Evolutionary conservation across 2,329 filamentous ascomycete species (phyloP).

Genomic region (Colletotrichum limetticola): DNA sequence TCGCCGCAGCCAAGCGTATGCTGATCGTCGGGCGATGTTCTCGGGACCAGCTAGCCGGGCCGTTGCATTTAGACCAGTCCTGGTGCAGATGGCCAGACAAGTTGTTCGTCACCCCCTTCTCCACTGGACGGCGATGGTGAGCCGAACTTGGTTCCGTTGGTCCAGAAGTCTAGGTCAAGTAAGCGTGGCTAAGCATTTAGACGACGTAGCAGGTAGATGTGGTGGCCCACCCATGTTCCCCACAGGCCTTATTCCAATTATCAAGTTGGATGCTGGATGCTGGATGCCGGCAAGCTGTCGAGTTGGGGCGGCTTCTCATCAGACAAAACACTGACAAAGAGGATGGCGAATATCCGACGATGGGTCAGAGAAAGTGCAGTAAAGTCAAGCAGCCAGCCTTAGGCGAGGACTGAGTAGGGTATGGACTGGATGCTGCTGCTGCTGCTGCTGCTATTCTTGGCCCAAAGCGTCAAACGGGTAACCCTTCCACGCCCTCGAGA

Average conservation of each 20-base stretch:
- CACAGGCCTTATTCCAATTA: slow-evolving; percentile 9
- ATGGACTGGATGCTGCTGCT: neutral
- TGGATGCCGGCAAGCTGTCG: slow-evolving; percentile 9
- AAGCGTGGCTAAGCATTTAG: slow-evolving; percentile 32
- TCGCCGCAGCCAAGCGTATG: slow-evolving; percentile 11
- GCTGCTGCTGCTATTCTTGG: slow-evolving; percentile 24
- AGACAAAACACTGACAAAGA: slow-evolving; percentile 27
- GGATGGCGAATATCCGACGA: slow-evolving; percentile 27
- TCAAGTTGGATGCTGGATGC: neutral
- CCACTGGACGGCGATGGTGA: slow-evolving; percentile 17
- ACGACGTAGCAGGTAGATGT: slow-evolving; percentile 23
- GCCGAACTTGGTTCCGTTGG: slow-evolving; percentile 10
- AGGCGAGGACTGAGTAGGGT: too few relatives aligned
- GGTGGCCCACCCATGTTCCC: slow-evolving; percentile 2
- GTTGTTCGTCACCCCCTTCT: slow-evolving; percentile 8
- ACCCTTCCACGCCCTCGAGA: slow-evolving; percentile 1
- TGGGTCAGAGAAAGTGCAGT: neutral
- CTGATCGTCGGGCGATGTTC: neutral
- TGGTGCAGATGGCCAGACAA: slow-evolving; percentile 22
- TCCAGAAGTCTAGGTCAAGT: slow-evolving; percentile 16
- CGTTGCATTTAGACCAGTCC: slow-evolving; percentile 15
- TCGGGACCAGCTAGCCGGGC: slow-evolving; percentile 28
- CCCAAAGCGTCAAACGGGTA: neutral
- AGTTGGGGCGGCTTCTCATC: slow-evolving; percentile 15
- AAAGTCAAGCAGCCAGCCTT: neutral